A percentile compares a stretch with the other conserved stretches of the same genome.
Evolutionary conservation across 257 asterid genomes (phyloP).

Genomic region (Jasminum sambac): DNA sequence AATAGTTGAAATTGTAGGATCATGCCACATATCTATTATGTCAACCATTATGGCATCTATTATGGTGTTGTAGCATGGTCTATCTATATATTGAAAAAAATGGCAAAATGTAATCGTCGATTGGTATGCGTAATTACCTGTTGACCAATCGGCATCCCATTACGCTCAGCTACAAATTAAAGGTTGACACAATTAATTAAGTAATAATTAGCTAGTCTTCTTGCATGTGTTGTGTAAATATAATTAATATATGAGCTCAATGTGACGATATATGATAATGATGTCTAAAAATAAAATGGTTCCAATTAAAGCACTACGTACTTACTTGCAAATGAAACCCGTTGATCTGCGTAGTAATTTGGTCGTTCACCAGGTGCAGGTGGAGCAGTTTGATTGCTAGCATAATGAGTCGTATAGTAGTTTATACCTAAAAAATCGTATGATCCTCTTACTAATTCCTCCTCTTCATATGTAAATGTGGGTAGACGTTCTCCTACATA

Average conservation of each 20-base stretch:
- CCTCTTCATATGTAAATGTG: slow-evolving; percentile 17
- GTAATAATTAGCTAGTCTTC: too few species aligned
- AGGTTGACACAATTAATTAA: too few species aligned
- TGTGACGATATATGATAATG: too few species aligned
- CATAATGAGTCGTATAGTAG: slow-evolving; percentile 34
- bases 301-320: too few species aligned
- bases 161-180: background rate
- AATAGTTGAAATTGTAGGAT: too few species aligned
- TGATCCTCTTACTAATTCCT: slow-evolving; percentile 23
- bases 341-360: background rate
- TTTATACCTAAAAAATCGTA: slow-evolving; percentile 37
- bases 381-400: background rate
- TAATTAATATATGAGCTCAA: too few species aligned
- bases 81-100: too few species aligned
- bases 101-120: background rate
- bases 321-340: background rate
- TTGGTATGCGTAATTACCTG: background rate
- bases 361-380: background rate
- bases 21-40: too few species aligned
- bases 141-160: background rate
- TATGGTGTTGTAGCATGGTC: too few species aligned
- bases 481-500: background rate
- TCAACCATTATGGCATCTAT: too few species aligned
- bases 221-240: too few species aligned
- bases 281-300: too few species aligned